phyloP scores from a whole-genome alignment of 2,329 filamentous ascomycete genomes.

The Colletotrichum cuscutae region DNA sequence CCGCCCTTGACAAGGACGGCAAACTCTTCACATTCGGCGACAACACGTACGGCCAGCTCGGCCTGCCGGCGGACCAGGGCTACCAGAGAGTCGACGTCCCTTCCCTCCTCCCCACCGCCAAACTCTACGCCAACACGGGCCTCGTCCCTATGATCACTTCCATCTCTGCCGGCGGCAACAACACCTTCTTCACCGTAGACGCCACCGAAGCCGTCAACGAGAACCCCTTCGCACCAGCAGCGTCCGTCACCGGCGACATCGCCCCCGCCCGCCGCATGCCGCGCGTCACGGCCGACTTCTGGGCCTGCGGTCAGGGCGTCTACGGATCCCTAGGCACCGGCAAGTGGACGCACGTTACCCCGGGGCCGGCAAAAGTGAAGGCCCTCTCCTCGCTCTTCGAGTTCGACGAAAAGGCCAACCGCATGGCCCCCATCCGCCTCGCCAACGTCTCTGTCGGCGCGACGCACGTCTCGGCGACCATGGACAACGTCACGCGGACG shows the following conservation, averaged over 20 bases:
- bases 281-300: constrained; percentile 77
- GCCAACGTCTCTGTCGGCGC: constrained; percentile 78
- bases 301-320: constrained; percentile 88
- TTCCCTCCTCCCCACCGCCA: constrained; percentile 74
- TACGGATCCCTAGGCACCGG: constrained; percentile 86
- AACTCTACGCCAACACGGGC: constrained; percentile 76
- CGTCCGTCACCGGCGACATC: constrained; percentile 24
- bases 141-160: constrained; percentile 75
- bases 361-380: constrained; percentile 82
- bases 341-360: constrained; percentile 88
- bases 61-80: constrained; percentile 76
- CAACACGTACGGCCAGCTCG: constrained; percentile 90
- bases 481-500: constrained; percentile 82
- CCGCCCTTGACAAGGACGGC: constrained; percentile 80
- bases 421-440: constrained; percentile 81
- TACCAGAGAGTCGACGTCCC: constrained; percentile 75
- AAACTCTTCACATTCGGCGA: constrained; percentile 90
- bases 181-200: constrained; percentile 89
- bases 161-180: constrained; percentile 86
- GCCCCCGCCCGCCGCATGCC: constrained; percentile 46
- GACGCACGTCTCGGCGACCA: constrained; percentile 83
- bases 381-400: constrained; percentile 85
- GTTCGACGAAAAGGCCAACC: constrained; percentile 79
- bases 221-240: not conserved
- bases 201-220: constrained; percentile 68